Evolutionary conservation across 768 basidiomycete species (phyloP), one percentile per base, ranked within the genome.

Genomic region (Auricularia sp.): DNA sequence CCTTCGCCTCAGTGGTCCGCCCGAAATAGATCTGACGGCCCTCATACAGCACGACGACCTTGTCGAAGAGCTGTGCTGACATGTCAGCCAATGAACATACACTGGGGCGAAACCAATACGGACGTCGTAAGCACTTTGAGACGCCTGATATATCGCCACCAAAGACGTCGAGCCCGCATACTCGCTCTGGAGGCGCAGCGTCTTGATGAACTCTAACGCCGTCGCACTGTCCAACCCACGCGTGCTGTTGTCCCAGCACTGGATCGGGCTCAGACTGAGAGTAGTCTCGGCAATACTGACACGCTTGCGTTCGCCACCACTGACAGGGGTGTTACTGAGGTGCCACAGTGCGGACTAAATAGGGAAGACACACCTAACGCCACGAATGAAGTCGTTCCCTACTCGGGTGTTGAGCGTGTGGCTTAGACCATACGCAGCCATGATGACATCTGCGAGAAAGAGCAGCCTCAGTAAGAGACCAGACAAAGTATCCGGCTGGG

Each of bases 401-500:
- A 95, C 82, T 4, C 80, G 62, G 0, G 91, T 93, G 64, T 86
- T 80, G 70, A 81, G 80, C 2, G 83, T 86, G 70, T 91, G 90
- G 3, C 78, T 77, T 67, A 96, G 80, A 12, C 93, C 92, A 68
- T 93, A 91, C 36, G 91, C 80, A 0, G 85, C 84, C 70, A 80
- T 77, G 23, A 86, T 73, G 2, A 87, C 75, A 60, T 88, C 84
- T 0, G 78, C 43, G 43, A 44, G 11, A 10, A 18, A 18, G 18
- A 16, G 47, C 47, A 21, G 14, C 47, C 11, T 8, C 47, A 21
- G 14, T 29, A 29, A 29, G 29, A 29, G 29, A 29, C 29, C 29
- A 29, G 29, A 29, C 2, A 12, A 8, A 51, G 14, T 18, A 51
- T 8, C 18, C 18, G 47, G 18, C 18, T 21, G 18, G 21, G 21